Evolutionary conservation across 805 yeast species (phyloP).

Genomic region (Metschnikowia arizonensis): DNA sequence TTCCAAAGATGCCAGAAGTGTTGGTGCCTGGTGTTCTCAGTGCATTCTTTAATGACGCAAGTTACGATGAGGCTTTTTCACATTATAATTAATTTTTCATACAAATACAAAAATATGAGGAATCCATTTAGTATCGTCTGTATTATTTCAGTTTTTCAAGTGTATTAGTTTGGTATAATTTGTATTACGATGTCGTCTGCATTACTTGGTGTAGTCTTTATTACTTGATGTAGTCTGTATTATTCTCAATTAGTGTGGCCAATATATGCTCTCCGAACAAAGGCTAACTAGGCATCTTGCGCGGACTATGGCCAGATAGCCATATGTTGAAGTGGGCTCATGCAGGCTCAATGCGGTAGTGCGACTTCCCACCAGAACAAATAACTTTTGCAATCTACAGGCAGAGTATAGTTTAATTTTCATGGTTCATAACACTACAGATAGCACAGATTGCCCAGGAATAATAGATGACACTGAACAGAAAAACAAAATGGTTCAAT

Average conservation of each 20-base stretch:
- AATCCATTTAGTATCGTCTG: too few relatives aligned
- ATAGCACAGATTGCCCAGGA: neutral
- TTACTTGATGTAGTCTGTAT: neutral
- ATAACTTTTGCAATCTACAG: slow-evolving; percentile 6
- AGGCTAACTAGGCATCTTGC: neutral
- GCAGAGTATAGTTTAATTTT: neutral
- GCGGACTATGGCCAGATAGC: slow-evolving; percentile 1
- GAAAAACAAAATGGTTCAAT: neutral
- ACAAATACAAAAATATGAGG: too few relatives aligned
- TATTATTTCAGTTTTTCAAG: too few relatives aligned
- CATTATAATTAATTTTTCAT: neutral
- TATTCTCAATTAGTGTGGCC: neutral
- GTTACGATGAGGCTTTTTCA: neutral
- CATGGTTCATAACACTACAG: slow-evolving; percentile 4
- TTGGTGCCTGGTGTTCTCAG: neutral
- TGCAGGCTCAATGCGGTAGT: slow-evolving; percentile 7
- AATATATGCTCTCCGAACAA: neutral
- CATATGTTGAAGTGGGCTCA: neutral
- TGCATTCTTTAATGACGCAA: neutral
- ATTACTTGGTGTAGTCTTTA: neutral
- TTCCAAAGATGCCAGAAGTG: neutral
- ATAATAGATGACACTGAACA: neutral
- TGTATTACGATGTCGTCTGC: too few relatives aligned
- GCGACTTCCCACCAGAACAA: slow-evolving; percentile 6
- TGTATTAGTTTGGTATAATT: too few relatives aligned